Base-by-base conservation (phyloP, 2,329 filamentous ascomycete species). In the Coniochaeta pulveracea region DNA sequence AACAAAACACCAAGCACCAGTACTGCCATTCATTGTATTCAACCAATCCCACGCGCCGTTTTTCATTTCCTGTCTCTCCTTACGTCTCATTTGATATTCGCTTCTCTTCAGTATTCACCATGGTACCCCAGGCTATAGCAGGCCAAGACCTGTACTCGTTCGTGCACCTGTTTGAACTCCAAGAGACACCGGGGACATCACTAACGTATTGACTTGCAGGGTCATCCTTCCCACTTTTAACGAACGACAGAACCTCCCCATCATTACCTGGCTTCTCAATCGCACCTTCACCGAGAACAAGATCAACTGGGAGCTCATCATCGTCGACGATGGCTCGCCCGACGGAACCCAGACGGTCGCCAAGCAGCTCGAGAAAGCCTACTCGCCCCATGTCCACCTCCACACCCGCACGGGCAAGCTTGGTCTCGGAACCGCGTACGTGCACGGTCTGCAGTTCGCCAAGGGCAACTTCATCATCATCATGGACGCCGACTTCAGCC, bases 401-500 rank as follows among this genome's bases (percentile, higher is more conserved):
- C 83, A 91, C 62, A 74, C 85, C 16, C 88, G 93, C 51, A 73
- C 85, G 26, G 93, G 93, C 54, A 98, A 96, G 65, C 82, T 95
- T 24, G 89, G 89, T n/a, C 80, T 96, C 32, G 89, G 89, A 46
- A 95, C 89, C 3, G 89, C 89, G 31, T 96, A 96, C 63, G 85
- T 95, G 24, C 88, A 95, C 60, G 89, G 89, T 34, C 71, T 98
- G 39, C 76, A 94, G 57, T 96, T 83, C 55, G 81, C 72, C 16
- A 86, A 78, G 15, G 91, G 91, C 49, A 95, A 93, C 72, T 96
- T 78, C 54, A 85, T 98, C 55, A 85, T 98, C 68, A 98, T 98
- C 72, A 98, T 98, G 91, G 91, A 98, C 66, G 91, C 93, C 61
- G 91, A 98, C 64, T 98, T 98, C 72, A 85, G 77, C 48, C 91